Conservation (phyloP, 345 rosid genomes). For the Lepidium aucheri region DNA sequence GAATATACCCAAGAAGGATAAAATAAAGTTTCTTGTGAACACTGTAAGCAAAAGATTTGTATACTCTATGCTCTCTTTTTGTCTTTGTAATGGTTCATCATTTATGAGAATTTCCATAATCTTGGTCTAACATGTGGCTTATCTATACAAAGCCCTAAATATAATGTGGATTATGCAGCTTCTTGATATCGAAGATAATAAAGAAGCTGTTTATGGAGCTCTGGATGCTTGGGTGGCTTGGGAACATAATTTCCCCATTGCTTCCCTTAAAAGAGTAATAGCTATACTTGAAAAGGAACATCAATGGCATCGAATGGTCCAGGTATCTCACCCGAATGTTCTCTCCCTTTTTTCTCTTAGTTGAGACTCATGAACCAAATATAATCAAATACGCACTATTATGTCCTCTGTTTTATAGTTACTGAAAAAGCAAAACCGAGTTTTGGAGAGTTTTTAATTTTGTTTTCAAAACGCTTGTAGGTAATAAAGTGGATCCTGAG, state of each 20-base stretch:
- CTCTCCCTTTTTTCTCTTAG: background rate
- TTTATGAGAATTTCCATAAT: background rate
- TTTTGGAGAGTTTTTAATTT: background rate
- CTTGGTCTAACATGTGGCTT: background rate
- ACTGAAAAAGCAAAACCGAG: background rate
- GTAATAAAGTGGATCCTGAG: conserved; percentile 98
- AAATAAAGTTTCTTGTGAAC: conserved; percentile 52
- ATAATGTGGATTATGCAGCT: conserved; percentile 40
- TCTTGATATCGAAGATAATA: conserved; percentile 59
- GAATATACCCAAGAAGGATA: conserved; percentile 68
- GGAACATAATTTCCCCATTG: conserved; percentile 83
- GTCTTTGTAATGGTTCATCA: background rate
- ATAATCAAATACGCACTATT: background rate
- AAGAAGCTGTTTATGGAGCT: conserved; percentile 82
- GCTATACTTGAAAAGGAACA: conserved; percentile 69
- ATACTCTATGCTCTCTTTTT: background rate
- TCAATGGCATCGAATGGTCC: conserved; percentile 84
- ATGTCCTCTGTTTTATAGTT: background rate
- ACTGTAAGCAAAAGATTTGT: conserved; percentile 38
- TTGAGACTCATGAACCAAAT: background rate
- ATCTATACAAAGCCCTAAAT: conserved; percentile 6
- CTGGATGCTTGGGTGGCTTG: conserved; percentile 98
- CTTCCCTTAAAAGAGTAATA: conserved; percentile 57
- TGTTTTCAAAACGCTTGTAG: conserved; percentile 25
- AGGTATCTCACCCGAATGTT: conserved; percentile 36